A percentile compares a stretch with the other conserved stretches of the same genome.
Evolutionary conservation across 2,329 filamentous ascomycete genomes (phyloP).

Genomic region (Colletotrichum theobromicola): DNA sequence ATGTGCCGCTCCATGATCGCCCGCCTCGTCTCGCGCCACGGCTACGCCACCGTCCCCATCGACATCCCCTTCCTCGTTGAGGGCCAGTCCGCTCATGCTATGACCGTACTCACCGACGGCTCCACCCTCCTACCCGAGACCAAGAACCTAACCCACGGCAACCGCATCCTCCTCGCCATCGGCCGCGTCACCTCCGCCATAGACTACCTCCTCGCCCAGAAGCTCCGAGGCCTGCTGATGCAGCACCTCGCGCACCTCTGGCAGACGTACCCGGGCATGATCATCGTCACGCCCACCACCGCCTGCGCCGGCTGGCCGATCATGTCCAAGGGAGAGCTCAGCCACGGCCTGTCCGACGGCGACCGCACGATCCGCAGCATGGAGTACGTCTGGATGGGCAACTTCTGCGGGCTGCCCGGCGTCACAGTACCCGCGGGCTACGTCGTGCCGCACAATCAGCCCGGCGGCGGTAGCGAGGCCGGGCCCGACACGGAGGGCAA

Average conservation of each 20-base stretch:
- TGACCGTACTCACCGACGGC: constrained; percentile 74
- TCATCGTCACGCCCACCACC: constrained; percentile 75
- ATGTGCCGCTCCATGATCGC: constrained; percentile 51
- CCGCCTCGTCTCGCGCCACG: constrained; percentile 55
- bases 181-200: constrained; percentile 66
- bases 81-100: constrained; percentile 74
- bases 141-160: constrained; percentile 60
- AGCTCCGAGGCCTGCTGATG: constrained; percentile 72
- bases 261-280: constrained; percentile 67
- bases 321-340: constrained; percentile 37
- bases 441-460: constrained; percentile 38
- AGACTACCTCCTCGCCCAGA: constrained; percentile 74
- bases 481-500: constrained; percentile 39
- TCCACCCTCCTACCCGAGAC: constrained; percentile 52
- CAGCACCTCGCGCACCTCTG: constrained; percentile 73
- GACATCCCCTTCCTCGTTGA: constrained; percentile 63
- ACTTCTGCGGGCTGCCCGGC: constrained; percentile 53
- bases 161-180: constrained; percentile 70
- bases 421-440: constrained; percentile 53
- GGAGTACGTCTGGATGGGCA: constrained; percentile 57
- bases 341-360: constrained; percentile 49
- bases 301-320: constrained; percentile 52
- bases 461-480: constrained; percentile 33
- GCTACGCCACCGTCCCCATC: constrained; percentile 61
- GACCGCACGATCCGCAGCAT: constrained; percentile 51